A percentile compares a stretch with the other conserved stretches of the same genome.
Evolutionary conservation across 352 stramenopile genomes (phyloP).

Genomic region (Chrysophaeum taylorii): DNA sequence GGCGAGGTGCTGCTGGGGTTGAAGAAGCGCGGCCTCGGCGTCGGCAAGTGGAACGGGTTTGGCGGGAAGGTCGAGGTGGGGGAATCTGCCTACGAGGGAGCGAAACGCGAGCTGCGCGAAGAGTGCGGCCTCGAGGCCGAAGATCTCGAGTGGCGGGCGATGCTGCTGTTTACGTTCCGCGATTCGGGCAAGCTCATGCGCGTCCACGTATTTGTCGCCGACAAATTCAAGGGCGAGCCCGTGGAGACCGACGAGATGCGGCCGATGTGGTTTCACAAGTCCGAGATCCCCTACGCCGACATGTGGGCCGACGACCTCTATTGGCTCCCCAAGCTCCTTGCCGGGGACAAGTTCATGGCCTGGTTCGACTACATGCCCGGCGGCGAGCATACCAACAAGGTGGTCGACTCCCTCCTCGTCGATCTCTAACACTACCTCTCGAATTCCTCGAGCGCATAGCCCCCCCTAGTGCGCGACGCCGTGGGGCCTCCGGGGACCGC

Average conservation of each 20-base stretch:
- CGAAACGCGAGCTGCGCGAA: slow-evolving; percentile 39
- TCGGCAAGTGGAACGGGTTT: slow-evolving; percentile 45
- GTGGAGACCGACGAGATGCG: slow-evolving; percentile 74
- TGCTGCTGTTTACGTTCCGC: slow-evolving; percentile 51
- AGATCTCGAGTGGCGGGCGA: neutral
- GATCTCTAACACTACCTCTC: too few relatives aligned
- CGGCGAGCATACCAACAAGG: neutral
- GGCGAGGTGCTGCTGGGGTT: slow-evolving; percentile 53
- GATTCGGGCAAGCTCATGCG: slow-evolving; percentile 50
- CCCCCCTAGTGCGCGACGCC: too few relatives aligned
- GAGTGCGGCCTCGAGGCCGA: slow-evolving; percentile 52
- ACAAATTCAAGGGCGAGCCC: slow-evolving; percentile 50
- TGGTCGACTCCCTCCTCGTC: neutral
- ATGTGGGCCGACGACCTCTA: slow-evolving; percentile 72
- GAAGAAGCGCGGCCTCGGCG: slow-evolving; percentile 75
- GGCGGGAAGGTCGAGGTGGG: slow-evolving; percentile 67
- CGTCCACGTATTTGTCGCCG: slow-evolving; percentile 65
- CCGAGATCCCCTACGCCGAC: slow-evolving; percentile 53
- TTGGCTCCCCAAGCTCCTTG: slow-evolving; percentile 63
- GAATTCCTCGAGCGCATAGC: too few relatives aligned
- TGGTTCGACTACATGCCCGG: slow-evolving; percentile 12
- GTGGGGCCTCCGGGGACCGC: too few relatives aligned
- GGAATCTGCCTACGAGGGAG: slow-evolving; percentile 40
- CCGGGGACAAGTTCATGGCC: slow-evolving; percentile 50
- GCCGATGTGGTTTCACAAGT: slow-evolving; percentile 57